Conservation (phyloP, 108 stramenopile genomes). For the Cyclotella atomus region DNA sequence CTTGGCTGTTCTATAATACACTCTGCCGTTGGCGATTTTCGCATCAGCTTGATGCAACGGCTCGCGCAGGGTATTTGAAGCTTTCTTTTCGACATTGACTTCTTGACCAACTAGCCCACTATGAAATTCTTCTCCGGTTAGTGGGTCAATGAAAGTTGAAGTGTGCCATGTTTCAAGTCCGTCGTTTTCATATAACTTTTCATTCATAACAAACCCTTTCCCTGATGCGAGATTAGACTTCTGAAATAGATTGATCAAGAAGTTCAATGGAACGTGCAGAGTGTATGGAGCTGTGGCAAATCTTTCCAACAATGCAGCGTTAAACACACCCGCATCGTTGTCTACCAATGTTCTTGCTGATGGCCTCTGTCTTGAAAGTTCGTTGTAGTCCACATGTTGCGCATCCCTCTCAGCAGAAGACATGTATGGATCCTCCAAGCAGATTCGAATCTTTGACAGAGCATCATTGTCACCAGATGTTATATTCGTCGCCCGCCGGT, state of each 20-base stretch:
- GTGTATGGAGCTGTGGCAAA: background rate
- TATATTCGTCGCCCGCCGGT: constrained; percentile 18
- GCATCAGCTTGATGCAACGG: constrained; percentile 6
- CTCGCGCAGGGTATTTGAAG: background rate
- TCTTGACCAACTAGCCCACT: constrained; percentile 25
- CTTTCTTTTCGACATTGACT: constrained; percentile 8
- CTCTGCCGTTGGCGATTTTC: background rate
- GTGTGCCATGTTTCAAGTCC: constrained; percentile 18
- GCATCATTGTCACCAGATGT: background rate
- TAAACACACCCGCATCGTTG: background rate
- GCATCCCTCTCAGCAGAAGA: background rate
- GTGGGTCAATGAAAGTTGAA: constrained; percentile 28
- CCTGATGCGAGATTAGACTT: background rate
- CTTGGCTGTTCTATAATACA: constrained; percentile 5
- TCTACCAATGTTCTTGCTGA: background rate
- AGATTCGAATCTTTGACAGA: constrained; percentile 4
- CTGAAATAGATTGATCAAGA: constrained; percentile 8
- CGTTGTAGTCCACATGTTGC: constrained; percentile 14
- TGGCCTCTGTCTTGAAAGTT: background rate
- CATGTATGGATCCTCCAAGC: constrained; percentile 39
- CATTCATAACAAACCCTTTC: background rate
- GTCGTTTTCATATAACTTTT: no score
- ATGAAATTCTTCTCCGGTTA: constrained; percentile 30
- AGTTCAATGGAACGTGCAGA: constrained; percentile 10
- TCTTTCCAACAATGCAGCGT: background rate